Percentiles rank a stretch among this genome's conserved stretches.
These are phyloP conservation scores for Nakazawaea ishiwadae DNA, from an alignment of 805 yeast genomes.

Conservation along the genomic window DNA sequence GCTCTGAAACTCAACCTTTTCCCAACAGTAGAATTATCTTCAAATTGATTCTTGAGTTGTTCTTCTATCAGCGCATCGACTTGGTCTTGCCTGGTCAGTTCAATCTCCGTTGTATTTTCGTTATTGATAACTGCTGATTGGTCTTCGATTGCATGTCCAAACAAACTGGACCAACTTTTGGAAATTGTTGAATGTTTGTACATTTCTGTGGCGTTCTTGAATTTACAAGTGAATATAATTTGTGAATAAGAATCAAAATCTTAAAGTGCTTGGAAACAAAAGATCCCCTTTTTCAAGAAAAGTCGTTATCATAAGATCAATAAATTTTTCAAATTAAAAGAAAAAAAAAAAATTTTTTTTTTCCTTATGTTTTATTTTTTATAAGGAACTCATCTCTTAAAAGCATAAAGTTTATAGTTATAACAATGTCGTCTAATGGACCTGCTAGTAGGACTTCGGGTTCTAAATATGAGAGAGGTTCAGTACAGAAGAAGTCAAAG, in stretches of 20 bases:
- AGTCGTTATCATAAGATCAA: constrained; percentile 3
- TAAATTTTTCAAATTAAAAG: no score
- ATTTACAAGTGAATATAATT: no score
- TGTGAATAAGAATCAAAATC: no score
- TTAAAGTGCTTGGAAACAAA: not conserved
- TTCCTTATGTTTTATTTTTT: not conserved
- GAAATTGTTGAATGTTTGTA: constrained; percentile 5
- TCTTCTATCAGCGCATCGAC: no score
- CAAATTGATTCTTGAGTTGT: no score
- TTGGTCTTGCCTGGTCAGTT: not conserved
- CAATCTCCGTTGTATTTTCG: constrained; percentile 2
- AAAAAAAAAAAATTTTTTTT: not conserved
- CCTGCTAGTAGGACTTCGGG: no score
- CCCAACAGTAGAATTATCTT: no score
- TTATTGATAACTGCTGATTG: not conserved
- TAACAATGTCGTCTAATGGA: no score
- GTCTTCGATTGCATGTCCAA: not conserved
- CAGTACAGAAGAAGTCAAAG: constrained; percentile 21
- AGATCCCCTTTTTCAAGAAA: not conserved
- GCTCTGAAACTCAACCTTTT: no score
- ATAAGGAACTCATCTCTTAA: not conserved
- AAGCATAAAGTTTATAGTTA: no score
- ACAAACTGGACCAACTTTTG: constrained; percentile 7
- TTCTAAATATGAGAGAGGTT: constrained; percentile 26
- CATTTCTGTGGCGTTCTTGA: not conserved